Percentiles rank a stretch among this genome's conserved stretches.
These are phyloP conservation scores for Ceratorhiza oryzae-sativae DNA, from an alignment of 1,284 basidiomycete species.

Conservation along the genomic window DNA sequence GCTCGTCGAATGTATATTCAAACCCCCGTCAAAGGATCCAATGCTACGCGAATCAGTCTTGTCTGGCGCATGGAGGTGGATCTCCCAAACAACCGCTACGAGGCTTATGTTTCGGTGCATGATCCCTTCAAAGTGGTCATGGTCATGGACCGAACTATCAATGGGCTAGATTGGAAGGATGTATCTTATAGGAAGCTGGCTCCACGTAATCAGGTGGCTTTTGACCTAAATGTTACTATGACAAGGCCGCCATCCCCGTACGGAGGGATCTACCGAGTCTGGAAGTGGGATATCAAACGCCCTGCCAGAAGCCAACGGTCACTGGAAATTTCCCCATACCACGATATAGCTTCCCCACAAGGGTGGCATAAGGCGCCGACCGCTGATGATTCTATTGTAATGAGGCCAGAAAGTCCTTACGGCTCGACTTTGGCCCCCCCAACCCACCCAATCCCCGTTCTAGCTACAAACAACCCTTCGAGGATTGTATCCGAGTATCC, in stretches of 20 bases:
- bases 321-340: conserved; percentile 66
- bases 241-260: conserved; percentile 48
- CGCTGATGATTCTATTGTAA: conserved; percentile 58
- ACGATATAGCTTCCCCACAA: conserved; percentile 76
- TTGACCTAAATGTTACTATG: conserved; percentile 3
- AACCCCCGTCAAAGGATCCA: conserved; percentile 8
- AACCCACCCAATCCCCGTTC: not conserved
- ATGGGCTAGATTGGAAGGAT: conserved; percentile 40
- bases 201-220: too few species aligned
- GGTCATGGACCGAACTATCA: conserved; percentile 29
- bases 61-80: conserved; percentile 25
- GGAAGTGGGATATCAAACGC: conserved; percentile 77
- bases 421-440: not conserved
- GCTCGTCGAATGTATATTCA: conserved; percentile 34
- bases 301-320: conserved; percentile 67
- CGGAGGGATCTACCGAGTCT: conserved; percentile 68
- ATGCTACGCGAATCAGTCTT: conserved; percentile 27
- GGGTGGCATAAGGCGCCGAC: conserved; percentile 81
- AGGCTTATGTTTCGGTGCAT: conserved; percentile 30
- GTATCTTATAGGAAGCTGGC: not conserved
- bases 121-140: conserved; percentile 14
- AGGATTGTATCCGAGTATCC: not conserved
- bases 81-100: conserved; percentile 29
- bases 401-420: not conserved
- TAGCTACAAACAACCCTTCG: not conserved